Percentiles rank a stretch among this genome's conserved stretches.
Evolutionary conservation across 805 yeast species (phyloP).

Genomic region (Maudiozyma serrabonitensis): DNA sequence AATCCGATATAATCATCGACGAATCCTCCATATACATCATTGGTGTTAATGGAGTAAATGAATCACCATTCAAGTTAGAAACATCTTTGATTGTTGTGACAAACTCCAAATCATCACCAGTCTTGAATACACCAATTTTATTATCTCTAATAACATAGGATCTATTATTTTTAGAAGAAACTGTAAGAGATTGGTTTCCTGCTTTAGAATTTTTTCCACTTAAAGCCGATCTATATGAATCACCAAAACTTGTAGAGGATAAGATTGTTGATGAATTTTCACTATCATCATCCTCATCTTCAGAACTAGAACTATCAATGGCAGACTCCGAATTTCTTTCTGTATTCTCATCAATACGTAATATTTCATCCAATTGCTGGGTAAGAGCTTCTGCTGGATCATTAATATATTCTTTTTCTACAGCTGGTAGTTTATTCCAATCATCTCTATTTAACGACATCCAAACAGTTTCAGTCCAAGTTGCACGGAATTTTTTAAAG

Average conservation of each 20-base stretch:
- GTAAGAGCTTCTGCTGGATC: constrained; percentile 39
- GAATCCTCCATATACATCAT: constrained; percentile 74
- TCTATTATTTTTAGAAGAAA: constrained; percentile 61
- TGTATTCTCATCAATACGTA: constrained; percentile 26
- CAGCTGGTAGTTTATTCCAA: constrained; percentile 36
- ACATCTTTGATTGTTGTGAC: constrained; percentile 60
- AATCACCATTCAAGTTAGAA: constrained; percentile 40
- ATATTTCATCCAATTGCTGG: constrained; percentile 29
- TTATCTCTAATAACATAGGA: constrained; percentile 75
- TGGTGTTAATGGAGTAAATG: constrained; percentile 48
- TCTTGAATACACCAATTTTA: constrained; percentile 70
- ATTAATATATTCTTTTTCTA: constrained; percentile 46
- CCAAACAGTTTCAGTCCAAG: constrained; percentile 47
- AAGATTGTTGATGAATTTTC: constrained; percentile 18
- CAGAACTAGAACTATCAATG: constrained; percentile 21
- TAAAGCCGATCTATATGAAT: constrained; percentile 7
- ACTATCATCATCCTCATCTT: constrained; percentile 28
- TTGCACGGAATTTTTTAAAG: constrained; percentile 43
- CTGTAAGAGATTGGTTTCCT: constrained; percentile 56
- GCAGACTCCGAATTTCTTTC: constrained; percentile 26
- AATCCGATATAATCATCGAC: constrained; percentile 55
- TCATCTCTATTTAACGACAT: constrained; percentile 43
- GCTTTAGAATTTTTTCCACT: constrained; percentile 2
- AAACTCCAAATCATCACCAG: constrained; percentile 42
- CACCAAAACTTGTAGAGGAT: constrained; percentile 15